These are phyloP conservation scores for Thielaviopsis euricoi DNA, from an alignment of 2,329 filamentous ascomycete species.

Conservation along the genomic window DNA sequence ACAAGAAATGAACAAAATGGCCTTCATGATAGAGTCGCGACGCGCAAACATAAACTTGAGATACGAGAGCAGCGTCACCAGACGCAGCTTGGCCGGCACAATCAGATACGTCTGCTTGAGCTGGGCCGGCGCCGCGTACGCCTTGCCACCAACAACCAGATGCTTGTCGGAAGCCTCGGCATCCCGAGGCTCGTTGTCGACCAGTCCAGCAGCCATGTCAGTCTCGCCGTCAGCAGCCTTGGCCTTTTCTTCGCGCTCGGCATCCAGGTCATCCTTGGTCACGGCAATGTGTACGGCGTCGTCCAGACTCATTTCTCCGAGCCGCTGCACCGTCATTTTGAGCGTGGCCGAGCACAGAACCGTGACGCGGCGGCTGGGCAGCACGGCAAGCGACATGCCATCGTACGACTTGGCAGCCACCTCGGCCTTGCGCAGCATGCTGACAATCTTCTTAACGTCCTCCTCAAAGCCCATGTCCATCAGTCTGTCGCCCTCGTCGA, in stretches of 20 bases:
- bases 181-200: slow-evolving; percentile 4
- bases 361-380: slow-evolving; percentile 65
- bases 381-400: slow-evolving; percentile 38
- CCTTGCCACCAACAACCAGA: slow-evolving; percentile 14
- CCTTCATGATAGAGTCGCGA: slow-evolving; percentile 87
- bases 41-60: slow-evolving; percentile 78
- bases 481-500: slow-evolving; percentile 92
- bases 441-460: slow-evolving; percentile 75
- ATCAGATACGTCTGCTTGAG: slow-evolving; percentile 84
- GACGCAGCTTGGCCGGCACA: slow-evolving; percentile 72
- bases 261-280: slow-evolving; percentile 32
- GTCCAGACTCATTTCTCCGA: slow-evolving; percentile 89
- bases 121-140: slow-evolving; percentile 74
- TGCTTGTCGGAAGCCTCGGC: neutral
- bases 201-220: neutral
- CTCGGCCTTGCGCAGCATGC: slow-evolving; percentile 52
- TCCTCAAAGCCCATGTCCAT: slow-evolving; percentile 98
- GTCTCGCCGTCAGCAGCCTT: slow-evolving; percentile 21
- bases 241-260: slow-evolving; percentile 17
- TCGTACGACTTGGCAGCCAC: slow-evolving; percentile 43
- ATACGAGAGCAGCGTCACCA: slow-evolving; percentile 73
- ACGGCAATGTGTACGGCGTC: slow-evolving; percentile 79
- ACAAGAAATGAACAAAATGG: slow-evolving; percentile 91
- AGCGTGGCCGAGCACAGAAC: slow-evolving; percentile 92
- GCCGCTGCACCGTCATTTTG: slow-evolving; percentile 89